Conservation (phyloP, 345 rosid genomes). For the Syzygium aromaticum region DNA sequence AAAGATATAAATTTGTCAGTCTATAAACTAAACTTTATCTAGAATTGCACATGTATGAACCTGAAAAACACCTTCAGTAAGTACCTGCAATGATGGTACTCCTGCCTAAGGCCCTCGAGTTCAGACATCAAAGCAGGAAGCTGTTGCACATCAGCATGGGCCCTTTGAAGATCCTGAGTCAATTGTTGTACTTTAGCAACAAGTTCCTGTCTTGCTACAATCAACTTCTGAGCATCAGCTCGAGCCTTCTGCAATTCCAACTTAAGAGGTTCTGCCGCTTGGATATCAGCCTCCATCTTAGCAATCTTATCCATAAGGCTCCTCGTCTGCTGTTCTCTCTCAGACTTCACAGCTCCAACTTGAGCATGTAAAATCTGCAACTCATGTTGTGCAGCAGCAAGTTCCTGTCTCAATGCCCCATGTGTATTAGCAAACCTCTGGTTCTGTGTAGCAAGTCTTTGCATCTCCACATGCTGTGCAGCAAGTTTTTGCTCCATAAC, state of each 20-base stretch:
- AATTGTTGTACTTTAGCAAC: slow-evolving; percentile 65
- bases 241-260: slow-evolving; percentile 68
- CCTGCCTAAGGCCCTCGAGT: slow-evolving; percentile 77
- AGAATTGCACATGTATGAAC: not conserved
- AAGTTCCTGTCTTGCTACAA: slow-evolving; percentile 70
- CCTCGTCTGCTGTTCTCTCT: slow-evolving; percentile 75
- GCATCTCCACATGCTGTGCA: slow-evolving; percentile 79
- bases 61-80: not conserved
- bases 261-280: slow-evolving; percentile 59
- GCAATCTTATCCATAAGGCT: slow-evolving; percentile 56
- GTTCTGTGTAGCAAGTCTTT: slow-evolving; percentile 81
- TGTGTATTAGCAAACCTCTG: slow-evolving; percentile 82
- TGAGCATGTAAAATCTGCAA: slow-evolving; percentile 73
- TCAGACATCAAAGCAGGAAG: slow-evolving; percentile 70
- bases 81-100: slow-evolving; percentile 92
- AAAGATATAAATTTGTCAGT: not conserved
- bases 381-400: slow-evolving; percentile 89
- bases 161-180: slow-evolving; percentile 67
- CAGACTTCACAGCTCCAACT: slow-evolving; percentile 57
- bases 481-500: slow-evolving; percentile 86
- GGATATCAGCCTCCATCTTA: slow-evolving; percentile 72
- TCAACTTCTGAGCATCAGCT: slow-evolving; percentile 62
- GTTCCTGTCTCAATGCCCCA: slow-evolving; percentile 68
- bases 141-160: slow-evolving; percentile 71
- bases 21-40: not conserved